Evolutionary conservation across 2,329 filamentous ascomycete species (phyloP), one percentile per base, ranked within the genome.

Genomic region (Sporothrix dimorphospora): DNA sequence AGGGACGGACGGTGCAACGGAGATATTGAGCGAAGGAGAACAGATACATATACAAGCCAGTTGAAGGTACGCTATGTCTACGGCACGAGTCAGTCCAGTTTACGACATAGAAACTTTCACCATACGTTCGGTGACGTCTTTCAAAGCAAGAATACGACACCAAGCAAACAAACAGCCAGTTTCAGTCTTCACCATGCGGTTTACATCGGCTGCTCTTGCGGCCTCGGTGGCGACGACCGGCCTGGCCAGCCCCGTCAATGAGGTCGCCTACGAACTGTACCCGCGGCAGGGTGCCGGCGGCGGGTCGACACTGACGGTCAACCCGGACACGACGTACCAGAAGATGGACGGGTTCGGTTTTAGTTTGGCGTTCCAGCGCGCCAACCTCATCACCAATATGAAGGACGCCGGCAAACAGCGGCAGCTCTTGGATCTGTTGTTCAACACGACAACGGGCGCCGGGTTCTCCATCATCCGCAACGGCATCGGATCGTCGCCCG

Each of bases 321-420:
- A 84, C 75, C 75, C 81, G 6, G 75, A 78, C n/a, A 81, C 80
- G 73, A 83, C 80, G 24, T 84, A 81, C 74, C 83, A 85, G 77
- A 81, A 78, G 3, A 84, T 85, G 69, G 82, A 85, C 74, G 83
- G 83, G 12, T 84, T 84, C 74, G 83, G 83, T 19, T 82, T 83
- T 77, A 81, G 78, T 21, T 80, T 80, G 21, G 83, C 83, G 1
- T 85, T 84, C 76, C 82, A 83, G 76, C 81, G 83, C 7, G 83
- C 83, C 19, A 83, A 82, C 71, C 78, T 83, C 42, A 80, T 84
- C 76, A 81, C 82, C 66, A 82, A 82, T 74, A 78, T 79, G 77
- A 72, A 75, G 45, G 78, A 79, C 73, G 77, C 80, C 73, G 78
- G 77, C 16, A 83, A 83, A 75, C 82, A 82, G 76, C 78, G 80